These are phyloP conservation scores for Ogataea hybrid DNA, from an alignment of 1,139 yeast species.

Conservation along the genomic window DNA sequence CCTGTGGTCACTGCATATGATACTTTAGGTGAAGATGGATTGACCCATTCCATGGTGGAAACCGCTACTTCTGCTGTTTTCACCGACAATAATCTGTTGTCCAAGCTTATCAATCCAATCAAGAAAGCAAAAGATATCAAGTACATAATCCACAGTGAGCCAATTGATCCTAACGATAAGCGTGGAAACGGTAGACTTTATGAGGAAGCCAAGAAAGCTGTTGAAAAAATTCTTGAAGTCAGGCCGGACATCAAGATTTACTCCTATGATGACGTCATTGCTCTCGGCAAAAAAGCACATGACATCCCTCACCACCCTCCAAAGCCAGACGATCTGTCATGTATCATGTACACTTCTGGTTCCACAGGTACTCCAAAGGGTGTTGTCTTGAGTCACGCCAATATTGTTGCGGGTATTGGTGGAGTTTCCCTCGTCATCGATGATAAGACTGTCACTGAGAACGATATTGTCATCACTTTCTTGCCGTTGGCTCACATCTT, in stretches of 20 bases:
- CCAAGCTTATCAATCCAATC: slow-evolving; percentile 68
- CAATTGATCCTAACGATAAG: slow-evolving; percentile 58
- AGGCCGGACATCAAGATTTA: slow-evolving; percentile 77
- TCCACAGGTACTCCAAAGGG: slow-evolving; percentile 99
- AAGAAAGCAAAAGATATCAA: slow-evolving; percentile 60
- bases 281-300: slow-evolving; percentile 51
- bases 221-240: slow-evolving; percentile 53
- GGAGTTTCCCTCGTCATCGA: slow-evolving; percentile 73
- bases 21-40: slow-evolving; percentile 89
- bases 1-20: slow-evolving; percentile 97
- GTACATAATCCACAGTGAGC: slow-evolving; percentile 69
- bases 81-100: slow-evolving; percentile 75
- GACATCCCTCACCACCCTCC: slow-evolving; percentile 49
- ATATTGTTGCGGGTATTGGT: slow-evolving; percentile 78
- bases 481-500: slow-evolving; percentile 96
- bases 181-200: slow-evolving; percentile 62
- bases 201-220: slow-evolving; percentile 53
- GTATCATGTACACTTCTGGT: slow-evolving; percentile 99
- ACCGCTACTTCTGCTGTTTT: slow-evolving; percentile 77
- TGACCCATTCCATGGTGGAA: slow-evolving; percentile 80
- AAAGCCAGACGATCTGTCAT: slow-evolving; percentile 68
- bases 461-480: slow-evolving; percentile 79
- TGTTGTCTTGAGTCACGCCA: slow-evolving; percentile 78
- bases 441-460: slow-evolving; percentile 46
- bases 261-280: slow-evolving; percentile 63